Base-by-base conservation (phyloP, 2,329 filamentous ascomycete genomes). In the Penicillium sp. region DNA sequence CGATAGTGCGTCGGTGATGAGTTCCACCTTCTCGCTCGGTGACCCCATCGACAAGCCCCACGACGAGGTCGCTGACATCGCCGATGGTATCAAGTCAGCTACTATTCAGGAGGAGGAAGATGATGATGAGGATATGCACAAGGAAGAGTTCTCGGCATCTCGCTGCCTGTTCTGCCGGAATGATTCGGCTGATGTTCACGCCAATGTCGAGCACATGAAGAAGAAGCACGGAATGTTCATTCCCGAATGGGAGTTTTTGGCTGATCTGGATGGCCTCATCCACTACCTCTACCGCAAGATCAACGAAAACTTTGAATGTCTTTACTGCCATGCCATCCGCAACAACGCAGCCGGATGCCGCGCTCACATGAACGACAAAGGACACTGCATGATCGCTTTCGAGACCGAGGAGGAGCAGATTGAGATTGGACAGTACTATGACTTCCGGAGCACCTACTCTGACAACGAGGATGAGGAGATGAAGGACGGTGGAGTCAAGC, bases 371-470 rank as follows among this genome's bases (percentile, higher is more conserved):
- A 84, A 89, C 36, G 93, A 98, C 67, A 91, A 89, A 65, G 86
- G 89, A 0, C 93, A 98, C 70, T 97, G 91, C 78, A 95, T 90
- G 79, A 94, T 98, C 58, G 90, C 89, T 0, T 98, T 91, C 67
- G 83, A 85, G 42, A 85, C 84, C 0, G 88, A 96, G 64, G 85
- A 86, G 28, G 89, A 97, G 63, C 89, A 96, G 72, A 79, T 97
- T 24, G 89, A 94, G 46, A 88, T 98, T 62, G 93, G 93, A 46
- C 88, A 97, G 55, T 96, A 88, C 69, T 98, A 98, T 69, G 93
- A 98, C 65, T 98, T 98, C 77, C 81, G 87, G 55, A 87, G 87
- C 70, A 95, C 93, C 1, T 98, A 98, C 68, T 93, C 89, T 0
- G 93, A 97, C 60, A 81, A 77, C 9, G 87, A 78, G 45, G 81